These are phyloP conservation scores for Calocera viscosa DNA, from an alignment of 768 basidiomycete genomes.

Conservation along the genomic window DNA sequence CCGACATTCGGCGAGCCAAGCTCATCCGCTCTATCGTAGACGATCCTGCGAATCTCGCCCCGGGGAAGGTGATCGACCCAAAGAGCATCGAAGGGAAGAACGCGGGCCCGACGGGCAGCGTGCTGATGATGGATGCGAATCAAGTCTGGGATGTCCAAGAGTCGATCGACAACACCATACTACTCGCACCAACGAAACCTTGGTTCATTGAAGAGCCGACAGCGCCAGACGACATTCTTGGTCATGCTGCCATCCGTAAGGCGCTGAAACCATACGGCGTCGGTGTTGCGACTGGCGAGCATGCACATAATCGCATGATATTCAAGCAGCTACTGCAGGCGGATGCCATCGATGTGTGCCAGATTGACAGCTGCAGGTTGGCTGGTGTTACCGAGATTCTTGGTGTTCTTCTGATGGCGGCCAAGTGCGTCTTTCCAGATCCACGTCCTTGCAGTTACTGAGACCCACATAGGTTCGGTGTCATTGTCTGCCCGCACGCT, in stretches of 20 bases:
- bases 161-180: constrained; percentile 82
- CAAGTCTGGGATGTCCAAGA: constrained; percentile 89
- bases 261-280: constrained; percentile 68
- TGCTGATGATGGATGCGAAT: constrained; percentile 96
- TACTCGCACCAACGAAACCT: constrained; percentile 66
- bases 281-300: constrained; percentile 88
- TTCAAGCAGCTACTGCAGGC: constrained; percentile 87
- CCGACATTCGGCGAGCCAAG: constrained; percentile 75
- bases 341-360: constrained; percentile 86
- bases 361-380: constrained; percentile 88
- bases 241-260: constrained; percentile 67
- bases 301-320: constrained; percentile 87
- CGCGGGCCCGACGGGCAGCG: constrained; percentile 84
- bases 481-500: constrained; percentile 85
- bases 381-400: constrained; percentile 93
- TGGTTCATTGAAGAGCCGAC: constrained; percentile 97
- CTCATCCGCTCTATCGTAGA: constrained; percentile 93
- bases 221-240: constrained; percentile 80
- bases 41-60: constrained; percentile 69
- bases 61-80: constrained; percentile 48
- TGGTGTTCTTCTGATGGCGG: constrained; percentile 76
- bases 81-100: constrained; percentile 72
- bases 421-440: constrained; percentile 42
- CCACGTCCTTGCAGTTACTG: background rate
- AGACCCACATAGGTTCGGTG: constrained; percentile 48